Evolutionary conservation across 2,329 filamentous ascomycete genomes (phyloP), one percentile per base, ranked within the genome.

Genomic region (Talaromyces albobiverticillius): DNA sequence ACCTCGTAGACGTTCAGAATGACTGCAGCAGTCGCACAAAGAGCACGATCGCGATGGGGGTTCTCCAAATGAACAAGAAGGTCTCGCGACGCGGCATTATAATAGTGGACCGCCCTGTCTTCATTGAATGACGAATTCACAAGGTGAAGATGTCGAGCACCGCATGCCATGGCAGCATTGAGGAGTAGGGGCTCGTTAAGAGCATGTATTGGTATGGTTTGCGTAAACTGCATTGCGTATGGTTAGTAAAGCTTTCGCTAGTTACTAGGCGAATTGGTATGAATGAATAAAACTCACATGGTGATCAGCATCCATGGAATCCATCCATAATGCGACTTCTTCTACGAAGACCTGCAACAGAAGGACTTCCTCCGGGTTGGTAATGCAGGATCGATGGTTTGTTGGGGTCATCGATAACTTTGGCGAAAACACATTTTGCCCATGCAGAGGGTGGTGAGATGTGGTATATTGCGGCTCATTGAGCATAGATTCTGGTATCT

Each of bases 271-370:
- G n/a, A 32, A 26, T 8, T 25, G 34, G 25, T 16, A 13, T 25
- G 23, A 11, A 36, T 18, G 20, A 38, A 26, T 31, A 29, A 16
- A 18, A 67, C 77, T 57, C 71, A 82, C 79, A 67, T 95, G 89
- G 73, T 93, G 93, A 60, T 86, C 81, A 31, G 84, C 81, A 73
- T 95, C 90, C 77, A 96, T 85, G 40, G 86, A 89, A 71, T 96
- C 93, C 89, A 97, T 95, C 90, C 93, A 96, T 3, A 90, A 72
- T 1, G 88, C 91, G 2, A 97, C 89, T 60, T 96, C 88, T 64
- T 95, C 88, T 6, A 95, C 87, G 67, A 95, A 97, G 0, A 91
- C 86, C 68, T 95, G 90, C 87, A 96, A 90, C 66, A 91, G 91
- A n/a, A 87, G 75, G 0, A 94, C 82, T 67, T 96, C 90, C 55